Base-by-base conservation (phyloP, 2,329 filamentous ascomycete genomes). In the Penicillium sp. region DNA sequence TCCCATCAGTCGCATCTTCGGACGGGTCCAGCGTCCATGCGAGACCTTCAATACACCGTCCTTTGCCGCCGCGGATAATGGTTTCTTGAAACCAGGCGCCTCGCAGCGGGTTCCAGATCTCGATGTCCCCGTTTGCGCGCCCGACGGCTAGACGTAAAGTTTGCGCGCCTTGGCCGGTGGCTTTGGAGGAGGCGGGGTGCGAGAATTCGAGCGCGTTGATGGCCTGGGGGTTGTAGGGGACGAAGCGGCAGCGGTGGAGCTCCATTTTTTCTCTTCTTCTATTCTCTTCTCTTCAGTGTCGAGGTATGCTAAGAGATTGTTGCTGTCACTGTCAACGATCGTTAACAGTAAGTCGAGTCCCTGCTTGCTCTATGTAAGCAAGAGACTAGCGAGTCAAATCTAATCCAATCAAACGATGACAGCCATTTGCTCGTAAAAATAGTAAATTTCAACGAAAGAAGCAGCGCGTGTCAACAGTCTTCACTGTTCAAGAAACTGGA, bases 191-290 rank as follows among this genome's bases (percentile, higher is more conserved):
- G 21, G 72, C 80, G 20, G 88, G 80, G 71, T 96, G 90, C 5
- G 94, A 96, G 73, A 99, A 97, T 63, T 93, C 91, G 69, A 97
- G 84, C 61, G 91, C 88, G 76, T 96, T 97, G 75, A 99, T 97
- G 57, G 91, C 88, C 59, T 91, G 91, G 7, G 91, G 88, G 62
- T 91, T 91, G 75, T 90, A 97, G 42, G 90, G 89, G 65, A 99
- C 89, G 77, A 99, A 99, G 70, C 94, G 90, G 70, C 92, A 96
- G 67, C 94, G 90, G 79, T 99, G 94, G 71, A 99, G 88, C 76
- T 97, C 93, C 93, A 97, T 97, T 59, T 46, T 51, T 18, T 8
- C 11, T 48, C 30, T 14, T 38, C 23, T 18, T 38, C n/a, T 23
- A 3, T 28, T 6, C 20, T 16, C 5, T 42, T 28, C 33, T 45